These are phyloP conservation scores for Pseudoneurospora amorphoporcata DNA, from an alignment of 495 filamentous ascomycete genomes.

Conservation along the genomic window DNA sequence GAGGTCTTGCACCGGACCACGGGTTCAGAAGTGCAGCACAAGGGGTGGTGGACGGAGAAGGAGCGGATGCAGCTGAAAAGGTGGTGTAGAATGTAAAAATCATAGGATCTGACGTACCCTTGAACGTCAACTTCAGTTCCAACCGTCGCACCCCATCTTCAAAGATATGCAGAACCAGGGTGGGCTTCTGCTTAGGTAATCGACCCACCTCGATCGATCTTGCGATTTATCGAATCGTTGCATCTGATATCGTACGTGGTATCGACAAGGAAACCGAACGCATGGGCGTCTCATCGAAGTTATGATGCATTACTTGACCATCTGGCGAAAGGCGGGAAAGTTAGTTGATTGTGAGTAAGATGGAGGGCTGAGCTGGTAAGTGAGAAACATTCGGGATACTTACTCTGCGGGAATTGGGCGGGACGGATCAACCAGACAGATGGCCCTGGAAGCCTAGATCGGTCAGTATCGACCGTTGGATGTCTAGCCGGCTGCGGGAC, in stretches of 20 bases:
- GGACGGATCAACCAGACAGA: background rate
- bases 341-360: background rate
- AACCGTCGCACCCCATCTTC: too few species aligned
- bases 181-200: too few species aligned
- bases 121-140: background rate
- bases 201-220: background rate
- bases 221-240: background rate
- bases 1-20: too few species aligned
- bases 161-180: too few species aligned
- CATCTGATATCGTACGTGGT: background rate
- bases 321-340: fast-evolving
- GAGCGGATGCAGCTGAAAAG: background rate
- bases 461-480: background rate
- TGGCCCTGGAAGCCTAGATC: background rate
- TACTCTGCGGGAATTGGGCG: background rate
- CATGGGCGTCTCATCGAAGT: background rate
- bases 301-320: background rate
- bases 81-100: background rate
- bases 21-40: too few species aligned
- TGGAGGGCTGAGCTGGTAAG: background rate
- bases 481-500: background rate
- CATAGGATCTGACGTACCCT: too few species aligned
- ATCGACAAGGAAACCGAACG: background rate
- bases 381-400: background rate
- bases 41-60: too few species aligned